Evolutionary conservation across 495 filamentous ascomycete species (phyloP).

Genomic region (Cenococcum geophilum): DNA sequence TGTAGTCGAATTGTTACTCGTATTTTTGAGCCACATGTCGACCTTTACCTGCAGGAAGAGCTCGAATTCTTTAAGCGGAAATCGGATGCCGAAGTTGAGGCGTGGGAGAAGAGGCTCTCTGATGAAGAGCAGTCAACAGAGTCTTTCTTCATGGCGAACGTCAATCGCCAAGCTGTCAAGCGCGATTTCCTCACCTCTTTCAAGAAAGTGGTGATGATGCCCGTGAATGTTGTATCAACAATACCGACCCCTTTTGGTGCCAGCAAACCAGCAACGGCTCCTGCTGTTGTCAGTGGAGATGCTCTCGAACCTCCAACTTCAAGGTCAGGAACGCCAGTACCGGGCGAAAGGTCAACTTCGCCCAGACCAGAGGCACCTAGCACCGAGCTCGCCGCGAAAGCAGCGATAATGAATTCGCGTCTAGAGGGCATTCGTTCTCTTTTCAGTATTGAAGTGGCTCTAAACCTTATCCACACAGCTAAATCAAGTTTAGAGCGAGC

Average conservation of each 20-base stretch:
- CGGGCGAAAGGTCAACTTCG: constrained; percentile 35
- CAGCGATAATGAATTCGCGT: constrained; percentile 89
- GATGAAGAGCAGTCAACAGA: constrained; percentile 88
- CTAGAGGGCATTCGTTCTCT: constrained; percentile 89
- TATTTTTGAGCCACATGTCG: constrained; percentile 85
- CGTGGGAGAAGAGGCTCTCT: constrained; percentile 86
- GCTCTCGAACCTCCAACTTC: constrained; percentile 26
- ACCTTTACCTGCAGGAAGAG: constrained; percentile 90
- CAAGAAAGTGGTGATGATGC: constrained; percentile 98
- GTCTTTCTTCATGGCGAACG: constrained; percentile 88
- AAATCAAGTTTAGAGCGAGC: constrained; percentile 84
- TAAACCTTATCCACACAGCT: constrained; percentile 82
- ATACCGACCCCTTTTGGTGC: constrained; percentile 45
- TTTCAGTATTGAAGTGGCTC: constrained; percentile 92
- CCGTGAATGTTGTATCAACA: constrained; percentile 73
- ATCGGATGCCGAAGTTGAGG: constrained; percentile 67
- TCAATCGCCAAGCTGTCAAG: constrained; percentile 92
- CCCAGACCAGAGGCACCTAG: constrained; percentile 64
- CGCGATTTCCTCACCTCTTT: constrained; percentile 93
- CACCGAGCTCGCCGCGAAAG: constrained; percentile 89
- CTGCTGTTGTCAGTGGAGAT: constrained; percentile 20
- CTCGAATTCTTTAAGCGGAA: constrained; percentile 72
- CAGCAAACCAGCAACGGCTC: constrained; percentile 43
- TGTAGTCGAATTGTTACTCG: constrained; percentile 55
- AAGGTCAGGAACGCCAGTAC: constrained; percentile 34